A percentile compares a stretch with the other conserved stretches of the same genome.
Evolutionary conservation across 2,329 filamentous ascomycete genomes (phyloP).

Genomic region (Penicillium olsonii): DNA sequence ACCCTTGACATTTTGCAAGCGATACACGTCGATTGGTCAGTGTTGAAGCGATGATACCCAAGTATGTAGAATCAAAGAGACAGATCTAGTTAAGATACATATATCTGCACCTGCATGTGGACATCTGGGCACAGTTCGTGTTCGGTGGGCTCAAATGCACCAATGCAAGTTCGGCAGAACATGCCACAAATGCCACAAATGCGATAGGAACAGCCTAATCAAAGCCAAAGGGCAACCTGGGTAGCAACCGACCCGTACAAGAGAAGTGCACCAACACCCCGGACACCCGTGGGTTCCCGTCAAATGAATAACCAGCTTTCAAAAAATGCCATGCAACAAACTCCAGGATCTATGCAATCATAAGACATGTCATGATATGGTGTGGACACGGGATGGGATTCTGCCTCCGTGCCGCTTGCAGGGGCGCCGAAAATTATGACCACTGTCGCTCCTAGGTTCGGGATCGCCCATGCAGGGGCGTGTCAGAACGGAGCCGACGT

Average conservation of each 20-base stretch:
- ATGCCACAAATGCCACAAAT: background rate
- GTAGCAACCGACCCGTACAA: background rate
- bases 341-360: conserved; percentile 40
- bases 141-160: background rate
- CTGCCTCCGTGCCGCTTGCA: conserved; percentile 10
- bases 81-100: background rate
- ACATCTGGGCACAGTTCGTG: background rate
- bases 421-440: background rate
- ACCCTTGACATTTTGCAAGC: conserved; percentile 2
- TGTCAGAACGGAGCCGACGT: conserved; percentile 5
- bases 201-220: no score
- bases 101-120: background rate
- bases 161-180: background rate
- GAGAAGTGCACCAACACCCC: conserved; percentile 19
- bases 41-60: background rate
- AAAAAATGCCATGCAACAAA: conserved; percentile 33
- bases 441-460: conserved; percentile 4
- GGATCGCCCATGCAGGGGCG: conserved; percentile 4
- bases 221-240: no score
- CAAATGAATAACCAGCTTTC: conserved; percentile 25
- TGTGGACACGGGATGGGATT: background rate
- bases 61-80: background rate
- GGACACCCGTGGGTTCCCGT: conserved; percentile 8
- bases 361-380: conserved; percentile 32
- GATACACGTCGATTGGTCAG: background rate